Evolutionary conservation across 2,329 filamentous ascomycete species (phyloP), one percentile per base, ranked within the genome.

Genomic region (Microdochium nivale): DNA sequence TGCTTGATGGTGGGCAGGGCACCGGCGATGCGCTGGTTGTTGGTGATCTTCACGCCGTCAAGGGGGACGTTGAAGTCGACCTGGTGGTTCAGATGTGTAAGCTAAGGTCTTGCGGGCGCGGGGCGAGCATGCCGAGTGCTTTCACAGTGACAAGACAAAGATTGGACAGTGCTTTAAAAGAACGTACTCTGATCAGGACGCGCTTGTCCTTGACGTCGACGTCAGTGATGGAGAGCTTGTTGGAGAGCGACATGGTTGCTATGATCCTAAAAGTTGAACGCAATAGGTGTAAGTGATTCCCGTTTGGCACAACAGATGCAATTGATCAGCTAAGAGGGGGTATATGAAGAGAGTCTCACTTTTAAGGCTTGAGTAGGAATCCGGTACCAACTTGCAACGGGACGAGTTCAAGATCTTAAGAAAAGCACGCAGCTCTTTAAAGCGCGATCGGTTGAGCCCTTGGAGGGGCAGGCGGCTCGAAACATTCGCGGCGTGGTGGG

Each of bases 11-110:
- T 95, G 65, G 90, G 90, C 58, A 96, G 76, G 65, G 94, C 94
- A 67, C 94, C 95, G 65, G 90, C 91, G 67, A 99, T 99, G 72
- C 94, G 91, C 79, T 99, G 94, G 75, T 86, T 90, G 83, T 99
- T 99, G 72, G 94, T 97, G 72, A 99, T 83, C 78, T 90, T 95
- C 69, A 94, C 79, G 61, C 78, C 82, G 69, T 99, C 90, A 67
- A 99, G 90, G 58, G 94, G 94, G 53, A 99, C 95, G 75, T 99
- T 99, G 86, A 99, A 99, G 83, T 99, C 94, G 71, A 99, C 92
- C 91, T 96, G 65, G 49, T 4, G 19, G 43, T 33, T 32, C 11
- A 43, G 19, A 49, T 48, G 24, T 50, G 52, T 65, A 59, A 62
- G 64, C 57, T 54, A 53, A 54, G 49, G 49, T 48, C 48, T 5